These are phyloP conservation scores for Linum lewisii DNA, from an alignment of 345 rosid species.

Conservation along the genomic window DNA sequence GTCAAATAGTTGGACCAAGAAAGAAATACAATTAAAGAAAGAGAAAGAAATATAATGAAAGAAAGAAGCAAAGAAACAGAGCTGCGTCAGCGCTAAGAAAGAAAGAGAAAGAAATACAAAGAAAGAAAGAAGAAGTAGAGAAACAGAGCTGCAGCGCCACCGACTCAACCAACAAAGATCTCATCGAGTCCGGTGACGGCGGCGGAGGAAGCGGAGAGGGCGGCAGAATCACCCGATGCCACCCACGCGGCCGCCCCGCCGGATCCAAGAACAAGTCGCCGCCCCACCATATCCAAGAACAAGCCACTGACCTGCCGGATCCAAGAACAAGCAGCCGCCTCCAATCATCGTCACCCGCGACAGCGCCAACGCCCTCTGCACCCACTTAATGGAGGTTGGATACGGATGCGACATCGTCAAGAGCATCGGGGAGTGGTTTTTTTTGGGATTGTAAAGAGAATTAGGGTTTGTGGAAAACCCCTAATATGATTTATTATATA, in stretches of 20 bases:
- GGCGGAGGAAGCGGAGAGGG: slow-evolving; percentile 46
- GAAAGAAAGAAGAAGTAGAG: slow-evolving; percentile 38
- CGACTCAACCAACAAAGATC: slow-evolving; percentile 26
- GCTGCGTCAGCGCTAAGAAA: slow-evolving; percentile 41
- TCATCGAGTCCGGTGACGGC: slow-evolving; percentile 20
- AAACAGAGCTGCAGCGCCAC: slow-evolving; percentile 24
- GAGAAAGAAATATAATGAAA: too few species aligned
- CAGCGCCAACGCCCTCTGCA: slow-evolving; percentile 84
- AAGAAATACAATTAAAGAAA: too few species aligned
- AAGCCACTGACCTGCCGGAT: too few species aligned
- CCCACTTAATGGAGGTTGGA: slow-evolving; percentile 86
- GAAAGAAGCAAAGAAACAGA: not conserved
- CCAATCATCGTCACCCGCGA: slow-evolving; percentile 88
- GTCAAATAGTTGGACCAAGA: too few species aligned
- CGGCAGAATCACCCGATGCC: slow-evolving; percentile 30
- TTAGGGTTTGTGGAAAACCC: too few species aligned
- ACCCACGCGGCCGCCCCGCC: too few species aligned
- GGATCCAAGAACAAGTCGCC: too few species aligned
- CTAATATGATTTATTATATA: too few species aligned
- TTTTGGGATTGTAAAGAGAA: too few species aligned
- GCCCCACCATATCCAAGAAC: slow-evolving; percentile 79
- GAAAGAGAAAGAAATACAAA: too few species aligned
- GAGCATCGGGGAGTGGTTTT: too few species aligned
- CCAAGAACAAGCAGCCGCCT: too few species aligned
- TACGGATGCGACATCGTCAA: slow-evolving; percentile 73